These are phyloP conservation scores for Blastobotrys americana DNA, from an alignment of 805 yeast species.

Conservation along the genomic window DNA sequence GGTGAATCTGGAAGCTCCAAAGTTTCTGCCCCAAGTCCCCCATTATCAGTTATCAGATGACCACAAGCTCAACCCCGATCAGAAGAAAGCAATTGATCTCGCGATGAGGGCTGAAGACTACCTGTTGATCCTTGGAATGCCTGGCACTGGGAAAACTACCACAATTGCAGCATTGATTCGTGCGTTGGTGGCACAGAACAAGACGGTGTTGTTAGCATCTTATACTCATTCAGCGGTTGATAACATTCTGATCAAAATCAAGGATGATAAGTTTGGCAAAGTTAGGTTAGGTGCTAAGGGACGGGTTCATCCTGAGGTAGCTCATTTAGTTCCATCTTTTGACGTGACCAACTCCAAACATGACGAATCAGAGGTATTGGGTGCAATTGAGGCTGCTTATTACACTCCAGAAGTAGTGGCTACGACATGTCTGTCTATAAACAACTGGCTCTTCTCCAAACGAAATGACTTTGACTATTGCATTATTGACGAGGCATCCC, in stretches of 20 bases:
- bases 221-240: conserved; percentile 97
- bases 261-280: conserved; percentile 39
- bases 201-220: conserved; percentile 69
- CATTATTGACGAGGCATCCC: conserved; percentile 95
- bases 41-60: conserved; percentile 11
- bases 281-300: conserved; percentile 58
- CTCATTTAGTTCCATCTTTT: conserved; percentile 40
- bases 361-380: conserved; percentile 35
- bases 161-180: conserved; percentile 72
- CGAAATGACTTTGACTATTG: conserved; percentile 73
- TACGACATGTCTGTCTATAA: conserved; percentile 75
- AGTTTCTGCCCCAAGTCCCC: conserved; percentile 24
- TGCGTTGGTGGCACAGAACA: conserved; percentile 50
- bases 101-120: conserved; percentile 66
- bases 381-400: conserved; percentile 43
- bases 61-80: conserved; percentile 58
- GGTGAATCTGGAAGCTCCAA: conserved; percentile 49
- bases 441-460: conserved; percentile 51
- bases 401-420: conserved; percentile 71
- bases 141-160: conserved; percentile 95
- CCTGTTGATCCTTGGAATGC: conserved; percentile 87
- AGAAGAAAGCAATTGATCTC: conserved; percentile 56
- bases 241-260: conserved; percentile 73
- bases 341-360: conserved; percentile 22
- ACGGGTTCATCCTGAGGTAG: conserved; percentile 56